Conservation (phyloP, 805 yeast genomes). For the Hanseniaspora thailandica region DNA sequence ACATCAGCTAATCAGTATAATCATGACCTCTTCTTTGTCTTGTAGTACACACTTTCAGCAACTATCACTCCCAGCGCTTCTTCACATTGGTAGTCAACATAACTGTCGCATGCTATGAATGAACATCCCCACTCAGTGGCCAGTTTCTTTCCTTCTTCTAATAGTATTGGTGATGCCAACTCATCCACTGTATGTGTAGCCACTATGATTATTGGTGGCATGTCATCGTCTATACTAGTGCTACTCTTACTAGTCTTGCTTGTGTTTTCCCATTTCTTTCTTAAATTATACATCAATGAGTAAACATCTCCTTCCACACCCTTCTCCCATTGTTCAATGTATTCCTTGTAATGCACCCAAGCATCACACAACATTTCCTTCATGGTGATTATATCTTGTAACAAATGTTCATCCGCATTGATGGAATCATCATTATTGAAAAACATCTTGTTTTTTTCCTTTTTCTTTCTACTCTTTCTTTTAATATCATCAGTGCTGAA, state of each 20-base stretch:
- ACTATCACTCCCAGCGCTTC: constrained; percentile 37
- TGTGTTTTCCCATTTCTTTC: constrained; percentile 41
- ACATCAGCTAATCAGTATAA: too few relatives aligned
- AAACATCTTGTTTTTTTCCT: constrained; percentile 23
- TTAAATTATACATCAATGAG: constrained; percentile 46
- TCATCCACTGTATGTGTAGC: constrained; percentile 52
- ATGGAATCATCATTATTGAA: constrained; percentile 11
- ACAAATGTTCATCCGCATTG: constrained; percentile 16
- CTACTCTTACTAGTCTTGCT: constrained; percentile 25
- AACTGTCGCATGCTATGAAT: constrained; percentile 50
- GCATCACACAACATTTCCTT: constrained; percentile 55
- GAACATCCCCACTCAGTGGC: constrained; percentile 56
- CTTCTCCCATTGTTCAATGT: constrained; percentile 44
- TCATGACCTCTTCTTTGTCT: not conserved
- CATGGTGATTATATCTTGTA: constrained; percentile 32
- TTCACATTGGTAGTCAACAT: constrained; percentile 41
- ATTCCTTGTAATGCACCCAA: constrained; percentile 55
- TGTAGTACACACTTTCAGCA: constrained; percentile 9
- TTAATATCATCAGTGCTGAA: constrained; percentile 2
- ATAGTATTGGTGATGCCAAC: constrained; percentile 47
- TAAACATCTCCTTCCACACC: constrained; percentile 61
- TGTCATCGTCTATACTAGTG: constrained; percentile 20
- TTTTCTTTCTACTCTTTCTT: constrained; percentile 17
- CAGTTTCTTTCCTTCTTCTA: constrained; percentile 45
- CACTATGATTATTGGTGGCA: constrained; percentile 57